Conservation (phyloP, 2,329 filamentous ascomycete species). For the Calonectria pteridis region DNA sequence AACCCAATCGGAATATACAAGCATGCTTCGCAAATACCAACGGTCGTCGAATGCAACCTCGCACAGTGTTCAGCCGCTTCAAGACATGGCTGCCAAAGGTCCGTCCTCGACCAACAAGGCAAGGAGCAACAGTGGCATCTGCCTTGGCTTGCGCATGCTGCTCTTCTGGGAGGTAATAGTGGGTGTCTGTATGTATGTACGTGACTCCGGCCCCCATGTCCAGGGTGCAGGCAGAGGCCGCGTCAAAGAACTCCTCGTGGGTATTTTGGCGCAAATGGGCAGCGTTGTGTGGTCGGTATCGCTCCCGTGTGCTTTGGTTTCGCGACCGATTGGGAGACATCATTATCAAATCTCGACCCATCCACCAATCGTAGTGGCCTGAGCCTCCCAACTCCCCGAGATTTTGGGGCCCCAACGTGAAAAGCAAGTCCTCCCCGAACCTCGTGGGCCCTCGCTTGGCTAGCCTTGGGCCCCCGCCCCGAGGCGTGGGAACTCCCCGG, state of each 20-base stretch:
- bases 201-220: slow-evolving; percentile 22
- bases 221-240: slow-evolving; percentile 16
- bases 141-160: slow-evolving; percentile 5
- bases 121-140: neutral
- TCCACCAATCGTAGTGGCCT: slow-evolving; percentile 26
- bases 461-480: slow-evolving; percentile 7
- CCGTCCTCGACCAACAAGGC: slow-evolving; percentile 9
- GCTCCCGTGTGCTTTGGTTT: slow-evolving; percentile 17
- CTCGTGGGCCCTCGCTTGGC: slow-evolving; percentile 36
- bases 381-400: slow-evolving; percentile 41
- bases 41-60: slow-evolving; percentile 12
- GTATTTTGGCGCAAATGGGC: slow-evolving; percentile 10
- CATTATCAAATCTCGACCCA: slow-evolving; percentile 32
- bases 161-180: neutral
- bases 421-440: slow-evolving; percentile 39
- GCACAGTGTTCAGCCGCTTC: slow-evolving; percentile 17
- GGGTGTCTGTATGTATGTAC: slow-evolving; percentile 15
- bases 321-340: slow-evolving; percentile 26
- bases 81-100: neutral
- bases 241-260: slow-evolving; percentile 21
- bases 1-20: neutral
- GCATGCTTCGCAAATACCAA: neutral
- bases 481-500: slow-evolving; percentile 23
- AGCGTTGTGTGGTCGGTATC: slow-evolving; percentile 16
- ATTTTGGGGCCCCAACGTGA: slow-evolving; percentile 34